phyloP scores from a whole-genome alignment of 371 early-diverging fungal species.

The Synchytrium microbalum region DNA sequence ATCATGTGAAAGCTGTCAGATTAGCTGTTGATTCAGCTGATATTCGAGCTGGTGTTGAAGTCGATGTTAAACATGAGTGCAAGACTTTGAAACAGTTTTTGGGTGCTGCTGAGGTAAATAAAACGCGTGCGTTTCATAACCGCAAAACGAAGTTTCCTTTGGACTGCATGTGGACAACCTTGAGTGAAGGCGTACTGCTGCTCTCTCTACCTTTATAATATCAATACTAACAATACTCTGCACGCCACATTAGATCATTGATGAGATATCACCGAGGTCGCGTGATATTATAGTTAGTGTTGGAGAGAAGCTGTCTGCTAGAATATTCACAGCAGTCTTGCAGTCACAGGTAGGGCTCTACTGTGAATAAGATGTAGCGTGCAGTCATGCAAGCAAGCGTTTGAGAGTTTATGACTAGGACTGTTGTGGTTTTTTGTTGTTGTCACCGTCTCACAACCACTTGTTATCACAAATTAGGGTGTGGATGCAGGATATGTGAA shows the following conservation, averaged over 20 bases:
- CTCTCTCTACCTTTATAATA: too few species aligned
- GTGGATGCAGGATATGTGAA: conserved; percentile 77
- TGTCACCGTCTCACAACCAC: too few species aligned
- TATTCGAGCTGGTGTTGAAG: conserved; percentile 47
- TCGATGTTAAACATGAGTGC: conserved; percentile 65
- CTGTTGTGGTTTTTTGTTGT: conserved; percentile 6
- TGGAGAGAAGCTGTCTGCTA: conserved; percentile 90
- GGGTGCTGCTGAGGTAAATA: conserved; percentile 83
- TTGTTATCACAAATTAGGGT: conserved; percentile 38
- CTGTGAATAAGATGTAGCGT: conserved; percentile 36
- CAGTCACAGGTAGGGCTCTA: conserved; percentile 29
- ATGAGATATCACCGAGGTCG: conserved; percentile 92
- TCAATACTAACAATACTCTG: not conserved
- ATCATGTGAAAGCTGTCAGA: conserved; percentile 69
- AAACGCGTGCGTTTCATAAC: not conserved
- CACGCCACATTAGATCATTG: conserved; percentile 58
- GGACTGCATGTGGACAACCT: not conserved
- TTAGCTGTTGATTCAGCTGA: conserved; percentile 27
- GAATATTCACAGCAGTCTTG: conserved; percentile 77
- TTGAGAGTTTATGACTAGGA: not conserved
- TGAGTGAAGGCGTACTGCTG: too few species aligned
- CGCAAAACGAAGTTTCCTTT: not conserved
- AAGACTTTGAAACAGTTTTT: conserved; percentile 69
- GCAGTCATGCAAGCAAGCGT: conserved; percentile 3
- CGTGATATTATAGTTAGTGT: conserved; percentile 89